Evolutionary conservation across 441 rosid species (phyloP).

Genomic region (Dalechampia spathulata): DNA sequence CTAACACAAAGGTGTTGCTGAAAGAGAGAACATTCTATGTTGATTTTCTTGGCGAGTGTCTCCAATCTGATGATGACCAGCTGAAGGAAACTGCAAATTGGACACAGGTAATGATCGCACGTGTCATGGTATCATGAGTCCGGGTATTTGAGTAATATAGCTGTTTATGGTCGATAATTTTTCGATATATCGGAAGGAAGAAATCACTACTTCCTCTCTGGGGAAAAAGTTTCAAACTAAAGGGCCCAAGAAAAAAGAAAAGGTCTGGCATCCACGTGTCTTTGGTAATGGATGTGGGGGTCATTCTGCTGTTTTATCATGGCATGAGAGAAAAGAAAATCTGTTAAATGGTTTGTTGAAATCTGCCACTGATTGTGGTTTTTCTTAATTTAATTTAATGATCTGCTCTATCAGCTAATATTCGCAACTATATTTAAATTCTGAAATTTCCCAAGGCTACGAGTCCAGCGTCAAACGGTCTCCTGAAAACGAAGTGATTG

Average conservation of each 20-base stretch:
- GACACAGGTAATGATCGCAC: constrained; percentile 85
- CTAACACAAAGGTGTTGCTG: constrained; percentile 59
- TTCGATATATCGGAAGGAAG: not conserved
- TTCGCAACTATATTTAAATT: too few relatives aligned
- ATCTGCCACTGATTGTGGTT: constrained; percentile 36
- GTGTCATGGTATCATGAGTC: constrained; percentile 52
- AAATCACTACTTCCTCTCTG: too few relatives aligned
- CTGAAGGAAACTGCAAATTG: constrained; percentile 81
- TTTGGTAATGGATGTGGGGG: too few relatives aligned
- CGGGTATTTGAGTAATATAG: constrained; percentile 9
- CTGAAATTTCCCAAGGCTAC: too few relatives aligned
- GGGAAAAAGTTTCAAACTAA: constrained; percentile 9
- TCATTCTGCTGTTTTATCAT: too few relatives aligned
- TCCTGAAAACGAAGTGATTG: too few relatives aligned
- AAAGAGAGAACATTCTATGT: constrained; percentile 46
- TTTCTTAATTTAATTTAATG: constrained; percentile 18
- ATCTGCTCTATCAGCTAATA: too few relatives aligned
- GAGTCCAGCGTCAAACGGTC: too few relatives aligned
- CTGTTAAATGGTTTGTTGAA: constrained; percentile 12
- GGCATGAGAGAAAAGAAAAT: not conserved
- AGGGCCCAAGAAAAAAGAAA: not conserved
- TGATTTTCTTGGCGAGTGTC: constrained; percentile 71
- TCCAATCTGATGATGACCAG: constrained; percentile 70
- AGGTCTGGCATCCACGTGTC: not conserved
- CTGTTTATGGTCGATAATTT: constrained; percentile 2